A percentile compares a stretch with the other conserved stretches of the same genome.
These are phyloP conservation scores for Pyrenochaeta sp. DNA, from an alignment of 2,329 filamentous ascomycete species.

Conservation along the genomic window DNA sequence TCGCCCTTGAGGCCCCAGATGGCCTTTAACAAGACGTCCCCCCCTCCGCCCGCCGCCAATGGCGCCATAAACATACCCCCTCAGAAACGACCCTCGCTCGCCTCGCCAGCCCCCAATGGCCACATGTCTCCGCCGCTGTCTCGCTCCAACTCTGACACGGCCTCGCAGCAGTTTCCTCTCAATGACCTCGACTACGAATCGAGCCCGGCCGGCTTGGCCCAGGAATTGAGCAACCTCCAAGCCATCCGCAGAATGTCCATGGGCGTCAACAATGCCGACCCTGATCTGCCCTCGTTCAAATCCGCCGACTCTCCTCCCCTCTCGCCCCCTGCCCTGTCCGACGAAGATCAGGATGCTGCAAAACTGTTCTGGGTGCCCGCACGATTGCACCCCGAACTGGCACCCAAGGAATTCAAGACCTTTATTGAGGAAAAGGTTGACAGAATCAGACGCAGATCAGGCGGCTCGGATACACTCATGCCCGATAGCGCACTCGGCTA, in stretches of 20 bases:
- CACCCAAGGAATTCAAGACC: slow-evolving; percentile 94
- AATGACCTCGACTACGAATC: slow-evolving; percentile 91
- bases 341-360: slow-evolving; percentile 88
- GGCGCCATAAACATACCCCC: slow-evolving; percentile 16
- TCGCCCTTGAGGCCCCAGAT: slow-evolving; percentile 50
- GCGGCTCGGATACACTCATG: slow-evolving; percentile 68
- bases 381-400: slow-evolving; percentile 90
- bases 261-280: slow-evolving; percentile 77
- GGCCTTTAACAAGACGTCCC: slow-evolving; percentile 14
- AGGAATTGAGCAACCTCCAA: slow-evolving; percentile 91
- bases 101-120: slow-evolving; percentile 21
- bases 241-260: slow-evolving; percentile 92
- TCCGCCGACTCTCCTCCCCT: slow-evolving; percentile 67
- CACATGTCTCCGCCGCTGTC: slow-evolving; percentile 50
- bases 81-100: slow-evolving; percentile 21
- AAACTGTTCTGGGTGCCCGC: slow-evolving; percentile 96
- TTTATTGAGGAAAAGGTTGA: slow-evolving; percentile 95
- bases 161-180: slow-evolving; percentile 71
- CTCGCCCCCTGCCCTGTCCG: slow-evolving; percentile 70
- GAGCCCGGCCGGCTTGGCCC: slow-evolving; percentile 85
- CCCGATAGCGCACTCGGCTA: slow-evolving; percentile 62
- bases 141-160: slow-evolving; percentile 49
- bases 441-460: slow-evolving; percentile 83
- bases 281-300: slow-evolving; percentile 78
- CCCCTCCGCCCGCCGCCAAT: slow-evolving; percentile 21